phyloP scores from a whole-genome alignment of 805 yeast genomes.

The Teunomyces atbi region DNA sequence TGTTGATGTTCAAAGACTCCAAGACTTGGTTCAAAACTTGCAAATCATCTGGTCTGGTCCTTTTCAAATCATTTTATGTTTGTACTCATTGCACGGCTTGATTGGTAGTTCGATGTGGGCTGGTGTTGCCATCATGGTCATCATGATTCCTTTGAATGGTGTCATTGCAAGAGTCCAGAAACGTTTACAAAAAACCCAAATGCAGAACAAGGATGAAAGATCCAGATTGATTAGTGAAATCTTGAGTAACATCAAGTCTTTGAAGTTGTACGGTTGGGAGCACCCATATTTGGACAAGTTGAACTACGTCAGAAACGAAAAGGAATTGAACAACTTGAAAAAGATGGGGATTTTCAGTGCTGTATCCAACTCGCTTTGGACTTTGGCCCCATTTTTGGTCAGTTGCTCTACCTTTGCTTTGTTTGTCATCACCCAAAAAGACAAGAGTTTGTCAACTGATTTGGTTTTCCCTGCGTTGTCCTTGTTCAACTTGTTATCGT shows the following conservation, averaged over 20 bases:
- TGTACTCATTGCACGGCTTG: conserved; percentile 65
- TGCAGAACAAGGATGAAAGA: conserved; percentile 89
- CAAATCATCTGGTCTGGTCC: conserved; percentile 92
- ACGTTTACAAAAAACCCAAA: conserved; percentile 74
- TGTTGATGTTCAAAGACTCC: conserved; percentile 87
- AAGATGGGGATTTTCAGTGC: conserved; percentile 74
- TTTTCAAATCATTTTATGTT: conserved; percentile 76
- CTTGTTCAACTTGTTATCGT: conserved; percentile 79
- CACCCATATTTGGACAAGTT: conserved; percentile 73
- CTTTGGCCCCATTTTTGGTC: conserved; percentile 84
- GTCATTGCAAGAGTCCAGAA: conserved; percentile 66
- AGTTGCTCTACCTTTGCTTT: conserved; percentile 86
- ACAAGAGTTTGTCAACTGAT: conserved; percentile 76
- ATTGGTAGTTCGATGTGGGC: conserved; percentile 95
- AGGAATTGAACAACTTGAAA: conserved; percentile 74
- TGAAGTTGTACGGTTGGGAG: conserved; percentile 97
- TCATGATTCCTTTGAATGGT: conserved; percentile 81
- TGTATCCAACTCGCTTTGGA: conserved; percentile 72
- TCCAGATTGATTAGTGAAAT: conserved; percentile 86
- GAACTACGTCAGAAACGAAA: conserved; percentile 79
- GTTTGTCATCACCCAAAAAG: conserved; percentile 58
- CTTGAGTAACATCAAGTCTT: conserved; percentile 84
- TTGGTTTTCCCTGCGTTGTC: conserved; percentile 89
- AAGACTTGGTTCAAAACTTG: conserved; percentile 75
- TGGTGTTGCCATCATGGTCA: conserved; percentile 75